Base-by-base conservation (phyloP, 345 rosid genomes). In the Rhizophora apiculata region DNA sequence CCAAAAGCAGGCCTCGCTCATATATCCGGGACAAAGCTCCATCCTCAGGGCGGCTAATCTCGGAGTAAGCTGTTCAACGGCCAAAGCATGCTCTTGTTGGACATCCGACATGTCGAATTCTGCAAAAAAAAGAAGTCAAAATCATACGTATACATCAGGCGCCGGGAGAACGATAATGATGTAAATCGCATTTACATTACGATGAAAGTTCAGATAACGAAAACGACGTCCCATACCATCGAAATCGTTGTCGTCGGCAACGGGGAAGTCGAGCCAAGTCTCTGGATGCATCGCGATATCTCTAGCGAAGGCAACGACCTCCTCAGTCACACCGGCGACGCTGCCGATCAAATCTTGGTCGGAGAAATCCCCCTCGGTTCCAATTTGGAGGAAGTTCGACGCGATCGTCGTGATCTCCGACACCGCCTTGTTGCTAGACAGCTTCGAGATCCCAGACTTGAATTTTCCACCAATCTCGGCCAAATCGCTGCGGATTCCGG, bases 1-100 rank as follows among this genome's bases (percentile, higher is more conserved):
- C 98, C 99, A 96, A 79, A 96, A 96, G 88, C 92, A 85, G 73
- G 78, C 85, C 54, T 87, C 96, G 69, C 83, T 90, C 98, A 96
- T 90, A 82, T 89, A 87, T 71, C 89, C 90, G 0, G 98, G 98
- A 75, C 99, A 96, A 70, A 96, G 89, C 61, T 92, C 98, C 59
- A 90, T 82, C 80, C 98, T 85, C 2, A 92, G 80, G 53, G 93
- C 93, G 68, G 91, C 88, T 77, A 96, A 81, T 80, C 93, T 86
- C 5, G 96, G 96, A 34, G 91, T 85, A 58, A 89, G 87, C 65
- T 78, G 85, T 62, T 96, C 97, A 66, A 96, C 87, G 39, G 90
- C 92, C 85, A 92, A 76, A 71, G 96, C 96, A 79, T 96, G 99
- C 39, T 90, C 96, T 85, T 90, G 89, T 78, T 92, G 99, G 24